phyloP scores from a whole-genome alignment of 192 early-diverging fungal species.

The Linnemannia exigua region DNA sequence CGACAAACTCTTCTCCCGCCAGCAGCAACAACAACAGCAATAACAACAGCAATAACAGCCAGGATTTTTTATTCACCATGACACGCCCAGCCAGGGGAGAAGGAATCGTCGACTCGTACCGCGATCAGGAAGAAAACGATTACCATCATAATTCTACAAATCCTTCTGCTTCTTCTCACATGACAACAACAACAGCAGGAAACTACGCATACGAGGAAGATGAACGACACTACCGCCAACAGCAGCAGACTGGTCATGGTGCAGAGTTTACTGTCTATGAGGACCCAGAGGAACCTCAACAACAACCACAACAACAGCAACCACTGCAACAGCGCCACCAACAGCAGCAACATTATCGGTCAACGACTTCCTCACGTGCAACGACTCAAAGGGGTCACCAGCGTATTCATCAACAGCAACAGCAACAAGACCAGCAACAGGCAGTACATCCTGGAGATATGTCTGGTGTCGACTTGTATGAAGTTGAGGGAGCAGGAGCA shows the following conservation, averaged over 20 bases:
- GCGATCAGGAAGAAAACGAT: neutral
- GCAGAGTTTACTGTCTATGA: slow-evolving; percentile 8
- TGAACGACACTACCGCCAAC: neutral
- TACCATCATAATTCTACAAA: no score
- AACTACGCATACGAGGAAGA: neutral
- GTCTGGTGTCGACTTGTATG: neutral
- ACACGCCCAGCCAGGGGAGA: neutral
- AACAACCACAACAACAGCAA: neutral
- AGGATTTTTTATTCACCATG: neutral
- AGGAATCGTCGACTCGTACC: neutral
- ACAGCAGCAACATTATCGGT: neutral
- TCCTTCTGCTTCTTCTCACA: no score
- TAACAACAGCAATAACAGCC: neutral
- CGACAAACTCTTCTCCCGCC: neutral
- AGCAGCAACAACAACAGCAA: neutral
- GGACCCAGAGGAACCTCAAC: slow-evolving; percentile 6
- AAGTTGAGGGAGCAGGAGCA: neutral
- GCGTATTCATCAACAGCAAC: slow-evolving; percentile 7
- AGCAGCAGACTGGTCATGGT: neutral
- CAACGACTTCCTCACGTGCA: neutral
- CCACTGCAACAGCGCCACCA: neutral
- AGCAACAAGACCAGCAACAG: slow-evolving; percentile 25
- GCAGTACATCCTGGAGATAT: slow-evolving; percentile 20
- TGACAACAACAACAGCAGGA: no score
- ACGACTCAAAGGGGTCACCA: neutral